A percentile compares a stretch with the other conserved stretches of the same genome.
These are phyloP conservation scores for Candida neerlandica DNA, from an alignment of 1,139 yeast genomes.

Conservation along the genomic window DNA sequence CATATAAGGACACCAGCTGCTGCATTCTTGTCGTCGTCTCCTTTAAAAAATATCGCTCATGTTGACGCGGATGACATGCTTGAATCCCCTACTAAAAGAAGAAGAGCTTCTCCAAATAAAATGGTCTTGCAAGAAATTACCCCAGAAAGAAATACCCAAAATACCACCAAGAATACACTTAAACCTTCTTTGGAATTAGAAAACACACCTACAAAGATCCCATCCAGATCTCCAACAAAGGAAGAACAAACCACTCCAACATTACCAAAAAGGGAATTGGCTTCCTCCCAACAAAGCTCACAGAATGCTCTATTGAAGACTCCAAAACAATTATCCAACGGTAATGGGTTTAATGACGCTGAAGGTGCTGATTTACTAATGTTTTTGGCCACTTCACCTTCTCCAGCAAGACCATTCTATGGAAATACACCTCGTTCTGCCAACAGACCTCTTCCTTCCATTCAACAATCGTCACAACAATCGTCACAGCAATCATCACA, in stretches of 20 bases:
- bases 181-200: constrained; percentile 43
- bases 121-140: constrained; percentile 45
- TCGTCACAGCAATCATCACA: constrained; percentile 5
- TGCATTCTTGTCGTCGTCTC: constrained; percentile 36
- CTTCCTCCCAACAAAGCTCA: constrained; percentile 5
- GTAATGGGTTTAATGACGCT: constrained; percentile 44
- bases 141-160: constrained; percentile 19
- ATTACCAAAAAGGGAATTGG: constrained; percentile 28
- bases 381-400: constrained; percentile 85
- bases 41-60: constrained; percentile 30
- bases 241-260: constrained; percentile 38
- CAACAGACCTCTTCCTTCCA: constrained; percentile 8
- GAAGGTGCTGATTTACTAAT: constrained; percentile 84
- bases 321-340: constrained; percentile 23
- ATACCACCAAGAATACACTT: constrained; percentile 23
- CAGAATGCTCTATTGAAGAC: constrained; percentile 28
- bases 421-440: constrained; percentile 34
- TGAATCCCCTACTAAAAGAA: constrained; percentile 40
- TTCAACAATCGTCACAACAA: constrained; percentile 10
- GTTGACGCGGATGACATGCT: constrained; percentile 14
- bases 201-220: constrained; percentile 12
- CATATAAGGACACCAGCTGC: constrained; percentile 44
- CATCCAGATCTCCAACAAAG: constrained; percentile 4
- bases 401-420: constrained; percentile 57
- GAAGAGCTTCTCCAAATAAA: constrained; percentile 27